phyloP scores from a whole-genome alignment of 192 early-diverging fungal species.

The Backusella mclennaniae region DNA sequence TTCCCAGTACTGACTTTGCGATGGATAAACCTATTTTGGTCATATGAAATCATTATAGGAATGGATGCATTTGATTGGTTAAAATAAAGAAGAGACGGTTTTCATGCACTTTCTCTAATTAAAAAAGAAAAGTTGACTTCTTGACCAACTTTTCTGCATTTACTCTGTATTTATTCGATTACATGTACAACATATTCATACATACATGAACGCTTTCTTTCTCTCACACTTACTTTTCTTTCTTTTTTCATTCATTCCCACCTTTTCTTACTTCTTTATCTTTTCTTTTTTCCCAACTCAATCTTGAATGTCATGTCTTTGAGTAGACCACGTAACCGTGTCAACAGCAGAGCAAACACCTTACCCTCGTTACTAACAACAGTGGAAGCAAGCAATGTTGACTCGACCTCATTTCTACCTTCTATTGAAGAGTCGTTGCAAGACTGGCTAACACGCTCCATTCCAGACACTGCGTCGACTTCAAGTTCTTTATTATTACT shows the following conservation, averaged over 20 bases:
- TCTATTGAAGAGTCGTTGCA: slow-evolving; percentile 19
- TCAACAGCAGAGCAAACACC: slow-evolving; percentile 11
- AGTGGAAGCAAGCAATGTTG: neutral
- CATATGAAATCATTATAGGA: neutral
- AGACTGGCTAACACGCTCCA: slow-evolving; percentile 25
- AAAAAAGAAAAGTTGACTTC: neutral
- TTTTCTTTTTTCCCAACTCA: neutral
- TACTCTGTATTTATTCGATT: neutral
- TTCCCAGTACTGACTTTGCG: too few species aligned
- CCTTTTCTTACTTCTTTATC: neutral
- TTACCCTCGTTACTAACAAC: slow-evolving; percentile 1
- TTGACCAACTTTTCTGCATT: neutral
- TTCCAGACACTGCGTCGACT: slow-evolving; percentile 10
- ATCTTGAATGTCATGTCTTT: slow-evolving; percentile 3
- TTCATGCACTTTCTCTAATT: neutral
- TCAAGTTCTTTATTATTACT: neutral
- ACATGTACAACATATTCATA: neutral
- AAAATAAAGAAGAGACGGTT: neutral
- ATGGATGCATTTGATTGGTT: neutral
- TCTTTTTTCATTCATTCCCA: too few species aligned
- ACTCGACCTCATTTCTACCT: neutral
- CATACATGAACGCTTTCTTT: neutral
- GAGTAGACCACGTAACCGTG: slow-evolving; percentile 8
- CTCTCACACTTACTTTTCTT: neutral
- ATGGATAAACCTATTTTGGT: neutral